A percentile compares a stretch with the other conserved stretches of the same genome.
These are phyloP conservation scores for Davidsoniella eucalypti DNA, from an alignment of 2,329 filamentous ascomycete genomes.

Conservation along the genomic window DNA sequence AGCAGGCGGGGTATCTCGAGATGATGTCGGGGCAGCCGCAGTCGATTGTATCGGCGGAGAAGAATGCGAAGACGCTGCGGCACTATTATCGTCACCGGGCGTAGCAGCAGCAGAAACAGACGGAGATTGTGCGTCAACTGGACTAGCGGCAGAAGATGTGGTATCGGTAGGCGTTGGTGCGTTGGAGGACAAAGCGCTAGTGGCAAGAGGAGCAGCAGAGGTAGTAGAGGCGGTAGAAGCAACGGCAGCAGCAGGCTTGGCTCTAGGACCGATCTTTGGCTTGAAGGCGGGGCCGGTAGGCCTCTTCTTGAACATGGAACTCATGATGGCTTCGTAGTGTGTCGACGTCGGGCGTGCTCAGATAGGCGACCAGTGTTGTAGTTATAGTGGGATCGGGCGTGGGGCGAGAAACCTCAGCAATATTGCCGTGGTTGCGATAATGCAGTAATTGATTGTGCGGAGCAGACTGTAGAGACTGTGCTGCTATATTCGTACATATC, in stretches of 20 bases:
- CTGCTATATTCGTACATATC: conserved; percentile 11
- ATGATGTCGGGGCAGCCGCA: not conserved
- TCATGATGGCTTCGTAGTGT: conserved; percentile 29
- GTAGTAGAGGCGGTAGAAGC: conserved; percentile 13
- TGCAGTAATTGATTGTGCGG: conserved; percentile 8
- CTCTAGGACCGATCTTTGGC: conserved; percentile 47
- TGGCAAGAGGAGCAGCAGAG: conserved; percentile 20
- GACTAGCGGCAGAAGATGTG: not conserved
- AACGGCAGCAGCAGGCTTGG: conserved; percentile 28
- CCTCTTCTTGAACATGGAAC: conserved; percentile 52
- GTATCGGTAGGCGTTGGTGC: conserved; percentile 1
- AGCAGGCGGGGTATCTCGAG: conserved; percentile 3
- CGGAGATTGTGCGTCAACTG: not conserved
- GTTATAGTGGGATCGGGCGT: not conserved
- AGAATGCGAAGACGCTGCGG: not conserved
- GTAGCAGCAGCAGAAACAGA: not conserved
- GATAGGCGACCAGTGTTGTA: not conserved
- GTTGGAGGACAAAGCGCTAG: no score
- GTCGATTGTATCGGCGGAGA: not conserved
- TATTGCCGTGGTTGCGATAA: conserved; percentile 7
- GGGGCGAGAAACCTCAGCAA: conserved; percentile 4
- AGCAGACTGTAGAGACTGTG: conserved; percentile 10
- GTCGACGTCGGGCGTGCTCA: not conserved
- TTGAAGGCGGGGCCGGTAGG: conserved; percentile 44
- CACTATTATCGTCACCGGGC: not conserved